Base-by-base conservation (phyloP, 169 alveolate genomes). In the Cryptosporidium andersoni region DNA sequence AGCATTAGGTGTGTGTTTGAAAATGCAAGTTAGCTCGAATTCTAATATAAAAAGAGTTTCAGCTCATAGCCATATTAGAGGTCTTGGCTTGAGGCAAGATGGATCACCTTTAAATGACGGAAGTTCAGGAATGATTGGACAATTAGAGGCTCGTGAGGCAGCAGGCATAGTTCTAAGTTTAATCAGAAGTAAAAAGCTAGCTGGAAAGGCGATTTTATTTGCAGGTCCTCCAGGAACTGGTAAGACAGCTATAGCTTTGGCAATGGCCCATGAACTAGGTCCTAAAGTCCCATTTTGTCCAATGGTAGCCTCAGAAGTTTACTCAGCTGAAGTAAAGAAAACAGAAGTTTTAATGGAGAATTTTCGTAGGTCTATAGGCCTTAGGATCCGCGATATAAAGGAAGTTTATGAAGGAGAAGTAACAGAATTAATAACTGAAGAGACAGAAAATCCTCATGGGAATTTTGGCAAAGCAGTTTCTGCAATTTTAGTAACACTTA, bases 241-340 rank as follows among this genome's bases (percentile, higher is more conserved):
- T 47, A 98, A 98, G 90, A 98, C 99, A 3, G 99, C 99, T 2
- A 93, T 98, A 47, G 99, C 99, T 65, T 94, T 97, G 89, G 99
- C 99, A 1, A 95, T 98, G 16, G 98, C 99, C 9, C 97, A 96
- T 66, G 99, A 98, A 92, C 94, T 98, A 56, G 99, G 99, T 34
- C 96, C 99, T n/a, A 95, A 97, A 80, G 99, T 98, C 82, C 99
- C 99, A 2, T 98, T 98, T 92, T 98, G 99, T 88, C 98, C 98
- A 16, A 96, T 98, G 98, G 99, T 98, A 14, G 99, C 99, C 40
- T 94, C 99, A 9, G 99, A 98, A 94, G 99, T 98, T 37, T 98
- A 95, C 92, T 95, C 99, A 55, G 91, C 95, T n/a, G 99, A 98
- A 90, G 99, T 98, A 40, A 98, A 98, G 90, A 98, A 98, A 92